Evolutionary conservation across 176 grass and related monocot species (phyloP).

Genomic region (Lolium rigidum): DNA sequence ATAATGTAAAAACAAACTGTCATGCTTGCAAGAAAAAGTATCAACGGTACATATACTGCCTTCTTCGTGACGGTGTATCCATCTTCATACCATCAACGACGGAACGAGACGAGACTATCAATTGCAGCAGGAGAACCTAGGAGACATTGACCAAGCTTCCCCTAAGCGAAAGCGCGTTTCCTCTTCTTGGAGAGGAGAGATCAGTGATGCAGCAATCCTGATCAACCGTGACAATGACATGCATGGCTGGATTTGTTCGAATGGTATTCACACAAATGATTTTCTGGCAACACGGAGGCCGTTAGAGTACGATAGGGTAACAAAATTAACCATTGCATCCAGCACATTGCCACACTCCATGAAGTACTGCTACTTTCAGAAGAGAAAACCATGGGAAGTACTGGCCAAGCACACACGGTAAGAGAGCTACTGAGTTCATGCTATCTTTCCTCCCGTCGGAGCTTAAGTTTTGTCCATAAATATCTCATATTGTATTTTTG

Average conservation of each 20-base stretch:
- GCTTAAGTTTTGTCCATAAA: not conserved
- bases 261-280: not conserved
- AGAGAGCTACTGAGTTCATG: not conserved
- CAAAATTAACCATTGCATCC: not conserved
- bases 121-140: not conserved
- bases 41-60: not conserved
- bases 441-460: not conserved
- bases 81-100: not conserved
- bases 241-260: not conserved
- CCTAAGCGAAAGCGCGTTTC: not conserved
- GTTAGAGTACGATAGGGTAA: not conserved
- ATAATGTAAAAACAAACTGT: not conserved
- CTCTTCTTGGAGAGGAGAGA: not conserved
- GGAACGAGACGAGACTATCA: not conserved
- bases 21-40: not conserved
- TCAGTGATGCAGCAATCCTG: not conserved
- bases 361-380: not conserved
- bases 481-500: not conserved
- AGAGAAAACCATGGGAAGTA: not conserved
- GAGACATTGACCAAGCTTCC: not conserved
- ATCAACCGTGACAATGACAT: not conserved
- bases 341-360: not conserved
- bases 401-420: not conserved
- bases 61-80: not conserved
- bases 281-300: constrained; percentile 5